Evolutionary conservation across 2,329 filamentous ascomycete species (phyloP).

Genomic region (Trichoderma sp.): DNA sequence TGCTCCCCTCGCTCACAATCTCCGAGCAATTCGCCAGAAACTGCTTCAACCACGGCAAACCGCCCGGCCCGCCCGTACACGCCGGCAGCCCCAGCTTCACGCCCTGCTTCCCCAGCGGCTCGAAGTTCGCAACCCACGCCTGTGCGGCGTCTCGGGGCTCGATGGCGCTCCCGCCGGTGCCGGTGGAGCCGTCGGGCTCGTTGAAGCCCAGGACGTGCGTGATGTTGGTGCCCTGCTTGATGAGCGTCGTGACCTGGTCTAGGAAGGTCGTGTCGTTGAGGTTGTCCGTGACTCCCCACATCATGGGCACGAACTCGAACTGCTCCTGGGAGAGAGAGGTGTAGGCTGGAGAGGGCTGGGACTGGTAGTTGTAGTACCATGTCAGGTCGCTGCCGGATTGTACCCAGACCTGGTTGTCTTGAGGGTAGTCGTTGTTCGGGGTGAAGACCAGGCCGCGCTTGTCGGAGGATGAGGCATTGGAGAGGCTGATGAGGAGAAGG

Average conservation of each 20-base stretch:
- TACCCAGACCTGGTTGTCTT: slow-evolving; percentile 69
- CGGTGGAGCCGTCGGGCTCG: slow-evolving; percentile 66
- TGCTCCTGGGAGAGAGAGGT: slow-evolving; percentile 51
- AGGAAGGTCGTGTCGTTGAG: slow-evolving; percentile 62
- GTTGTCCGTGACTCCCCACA: slow-evolving; percentile 64
- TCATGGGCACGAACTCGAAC: slow-evolving; percentile 79
- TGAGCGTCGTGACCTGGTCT: slow-evolving; percentile 57
- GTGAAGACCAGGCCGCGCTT: slow-evolving; percentile 78
- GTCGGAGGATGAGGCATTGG: slow-evolving; percentile 40
- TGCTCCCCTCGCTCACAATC: slow-evolving; percentile 51
- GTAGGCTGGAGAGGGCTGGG: slow-evolving; percentile 58
- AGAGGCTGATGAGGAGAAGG: slow-evolving; percentile 32
- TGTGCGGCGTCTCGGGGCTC: slow-evolving; percentile 62
- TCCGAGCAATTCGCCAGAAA: slow-evolving; percentile 67
- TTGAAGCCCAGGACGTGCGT: slow-evolving; percentile 75
- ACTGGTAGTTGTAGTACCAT: slow-evolving; percentile 84
- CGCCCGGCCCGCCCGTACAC: slow-evolving; percentile 62
- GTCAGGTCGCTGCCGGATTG: slow-evolving; percentile 60
- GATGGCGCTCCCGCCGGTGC: slow-evolving; percentile 65
- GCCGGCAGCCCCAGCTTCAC: slow-evolving; percentile 71
- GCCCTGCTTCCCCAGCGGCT: slow-evolving; percentile 66
- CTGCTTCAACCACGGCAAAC: slow-evolving; percentile 67
- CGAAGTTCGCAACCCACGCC: slow-evolving; percentile 71
- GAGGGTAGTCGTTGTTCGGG: slow-evolving; percentile 53
- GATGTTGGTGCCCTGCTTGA: slow-evolving; percentile 59